phyloP scores from a whole-genome alignment of 1,284 basidiomycete species.

The Paramarasmius palmivorus region DNA sequence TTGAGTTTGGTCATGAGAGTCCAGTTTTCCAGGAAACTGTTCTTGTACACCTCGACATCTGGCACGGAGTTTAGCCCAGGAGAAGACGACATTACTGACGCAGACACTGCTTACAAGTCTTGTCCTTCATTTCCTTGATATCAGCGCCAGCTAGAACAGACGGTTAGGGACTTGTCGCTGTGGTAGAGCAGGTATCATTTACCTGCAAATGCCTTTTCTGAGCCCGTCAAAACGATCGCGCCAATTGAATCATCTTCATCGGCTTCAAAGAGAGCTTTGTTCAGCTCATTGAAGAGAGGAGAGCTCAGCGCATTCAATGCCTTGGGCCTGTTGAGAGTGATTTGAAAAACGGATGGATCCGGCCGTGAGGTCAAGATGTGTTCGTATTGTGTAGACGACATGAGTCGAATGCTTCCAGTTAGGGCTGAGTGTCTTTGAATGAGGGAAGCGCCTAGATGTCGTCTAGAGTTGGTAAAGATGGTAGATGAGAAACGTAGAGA shows the following conservation, averaged over 20 bases:
- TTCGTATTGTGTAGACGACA: constrained; percentile 54
- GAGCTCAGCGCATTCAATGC: constrained; percentile 91
- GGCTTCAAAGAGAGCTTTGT: constrained; percentile 71
- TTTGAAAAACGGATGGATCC: constrained; percentile 77
- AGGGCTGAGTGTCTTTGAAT: constrained; percentile 14
- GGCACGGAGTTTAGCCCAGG: constrained; percentile 6
- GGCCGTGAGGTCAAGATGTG: constrained; percentile 79
- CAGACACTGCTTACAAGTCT: constrained; percentile 63
- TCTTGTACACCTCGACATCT: constrained; percentile 88
- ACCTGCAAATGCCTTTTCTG: constrained; percentile 93
- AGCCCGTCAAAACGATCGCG: constrained; percentile 93
- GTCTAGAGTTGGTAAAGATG: constrained; percentile 3
- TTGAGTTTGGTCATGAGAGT: constrained; percentile 71
- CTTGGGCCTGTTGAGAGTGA: constrained; percentile 96
- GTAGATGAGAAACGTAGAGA: constrained; percentile 7
- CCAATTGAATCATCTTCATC: constrained; percentile 74
- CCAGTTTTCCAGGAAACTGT: constrained; percentile 92
- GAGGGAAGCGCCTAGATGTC: constrained; percentile 1
- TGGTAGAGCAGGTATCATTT: constrained; percentile 16
- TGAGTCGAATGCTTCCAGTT: constrained; percentile 28
- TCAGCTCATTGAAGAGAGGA: constrained; percentile 78
- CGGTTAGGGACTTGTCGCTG: not conserved
- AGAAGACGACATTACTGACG: not conserved
- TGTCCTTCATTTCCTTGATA: constrained; percentile 94
- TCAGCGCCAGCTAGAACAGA: constrained; percentile 72